Evolutionary conservation across 2,329 filamentous ascomycete genomes (phyloP).

Genomic region (Verticillium tricorpus): DNA sequence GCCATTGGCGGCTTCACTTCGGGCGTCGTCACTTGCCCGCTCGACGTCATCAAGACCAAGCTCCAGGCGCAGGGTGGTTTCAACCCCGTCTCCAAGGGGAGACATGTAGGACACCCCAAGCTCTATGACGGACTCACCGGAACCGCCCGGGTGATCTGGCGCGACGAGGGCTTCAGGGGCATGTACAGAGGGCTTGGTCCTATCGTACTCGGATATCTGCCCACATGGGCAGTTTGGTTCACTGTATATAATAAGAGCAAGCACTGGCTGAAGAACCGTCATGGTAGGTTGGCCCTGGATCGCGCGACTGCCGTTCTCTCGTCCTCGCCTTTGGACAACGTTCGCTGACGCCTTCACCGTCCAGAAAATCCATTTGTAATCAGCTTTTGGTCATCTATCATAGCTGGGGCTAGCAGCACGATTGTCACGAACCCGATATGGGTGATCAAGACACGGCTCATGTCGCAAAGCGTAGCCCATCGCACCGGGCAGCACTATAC

Average conservation of each 20-base stretch:
- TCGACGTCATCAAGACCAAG: constrained; percentile 99
- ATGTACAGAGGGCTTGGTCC: constrained; percentile 92
- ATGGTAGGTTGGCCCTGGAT: constrained; percentile 41
- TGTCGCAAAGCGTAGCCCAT: constrained; percentile 76
- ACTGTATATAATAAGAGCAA: constrained; percentile 93
- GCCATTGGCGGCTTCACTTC: constrained; percentile 88
- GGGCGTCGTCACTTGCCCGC: constrained; percentile 89
- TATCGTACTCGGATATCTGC: constrained; percentile 91
- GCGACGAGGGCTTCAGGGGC: constrained; percentile 80
- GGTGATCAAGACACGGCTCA: constrained; percentile 97
- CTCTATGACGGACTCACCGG: constrained; percentile 85
- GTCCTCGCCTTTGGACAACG: background rate
- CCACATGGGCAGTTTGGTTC: constrained; percentile 98
- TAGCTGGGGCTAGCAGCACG: constrained; percentile 88
- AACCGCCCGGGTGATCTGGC: constrained; percentile 80
- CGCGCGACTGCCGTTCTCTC: background rate
- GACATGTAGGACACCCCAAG: constrained; percentile 45
- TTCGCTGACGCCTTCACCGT: constrained; percentile 12
- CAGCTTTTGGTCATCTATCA: constrained; percentile 84
- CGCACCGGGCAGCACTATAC: constrained; percentile 41
- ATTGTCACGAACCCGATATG: constrained; percentile 96
- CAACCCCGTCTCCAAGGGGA: constrained; percentile 42
- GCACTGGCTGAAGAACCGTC: constrained; percentile 61
- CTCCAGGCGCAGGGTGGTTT: constrained; percentile 93
- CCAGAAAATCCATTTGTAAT: constrained; percentile 71